These are phyloP conservation scores for Coemansia sp. DNA, from an alignment of 371 early-diverging fungal species.

Conservation along the genomic window DNA sequence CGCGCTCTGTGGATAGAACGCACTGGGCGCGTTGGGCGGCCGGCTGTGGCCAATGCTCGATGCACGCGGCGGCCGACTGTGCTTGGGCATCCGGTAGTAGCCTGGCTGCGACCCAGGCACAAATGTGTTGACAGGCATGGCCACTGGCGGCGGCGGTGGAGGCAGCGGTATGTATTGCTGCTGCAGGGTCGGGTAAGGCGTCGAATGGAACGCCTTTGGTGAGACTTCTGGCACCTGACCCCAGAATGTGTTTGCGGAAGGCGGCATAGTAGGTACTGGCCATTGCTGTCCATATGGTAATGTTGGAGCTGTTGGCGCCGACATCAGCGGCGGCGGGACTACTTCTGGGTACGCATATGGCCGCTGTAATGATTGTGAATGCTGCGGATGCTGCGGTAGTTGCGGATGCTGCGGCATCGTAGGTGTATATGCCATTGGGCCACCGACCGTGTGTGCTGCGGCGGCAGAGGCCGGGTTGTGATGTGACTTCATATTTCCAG, in stretches of 20 bases:
- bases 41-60: conserved; percentile 3
- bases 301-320: not conserved
- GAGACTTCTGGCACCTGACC: conserved; percentile 8
- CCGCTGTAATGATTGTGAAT: not conserved
- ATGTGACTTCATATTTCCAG: not conserved
- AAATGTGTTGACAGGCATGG: not conserved
- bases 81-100: conserved; percentile 16
- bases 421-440: not conserved
- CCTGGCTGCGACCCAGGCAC: not conserved
- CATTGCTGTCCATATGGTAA: not conserved
- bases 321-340: not conserved
- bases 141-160: not conserved
- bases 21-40: conserved; percentile 3
- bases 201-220: not conserved
- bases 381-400: not conserved
- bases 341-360: conserved; percentile 14
- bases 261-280: not conserved
- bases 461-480: conserved; percentile 4
- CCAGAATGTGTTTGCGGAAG: conserved; percentile 5
- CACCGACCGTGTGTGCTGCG: not conserved
- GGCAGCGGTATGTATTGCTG: conserved; percentile 3
- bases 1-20: conserved; percentile 21
- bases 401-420: not conserved
- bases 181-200: conserved; percentile 9
- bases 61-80: conserved; percentile 1